Conservation (phyloP, 2,329 filamentous ascomycete species). For the Cladosporium sp. region DNA sequence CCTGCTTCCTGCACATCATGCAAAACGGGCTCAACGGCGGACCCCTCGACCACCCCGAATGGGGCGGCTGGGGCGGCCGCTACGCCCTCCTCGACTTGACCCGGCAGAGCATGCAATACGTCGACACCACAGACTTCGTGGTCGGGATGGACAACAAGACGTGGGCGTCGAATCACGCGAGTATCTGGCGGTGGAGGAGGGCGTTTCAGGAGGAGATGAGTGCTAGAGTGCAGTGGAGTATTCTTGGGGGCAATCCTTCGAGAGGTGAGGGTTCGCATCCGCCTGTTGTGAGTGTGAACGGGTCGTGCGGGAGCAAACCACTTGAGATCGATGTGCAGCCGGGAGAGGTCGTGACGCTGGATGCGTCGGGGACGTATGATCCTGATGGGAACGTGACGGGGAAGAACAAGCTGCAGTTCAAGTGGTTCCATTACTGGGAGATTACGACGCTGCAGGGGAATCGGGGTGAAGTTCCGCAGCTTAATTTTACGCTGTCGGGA, state of each 20-base stretch:
- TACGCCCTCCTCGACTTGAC: constrained; percentile 44
- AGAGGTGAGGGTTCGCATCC: constrained; percentile 47
- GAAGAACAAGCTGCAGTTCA: constrained; percentile 43
- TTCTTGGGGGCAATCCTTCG: constrained; percentile 31
- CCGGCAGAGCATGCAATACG: constrained; percentile 40
- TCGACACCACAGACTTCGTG: constrained; percentile 43
- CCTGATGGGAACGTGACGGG: constrained; percentile 44
- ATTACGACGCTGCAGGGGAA: constrained; percentile 49
- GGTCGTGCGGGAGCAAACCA: constrained; percentile 41
- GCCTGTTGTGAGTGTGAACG: constrained; percentile 51
- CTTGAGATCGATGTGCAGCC: constrained; percentile 47
- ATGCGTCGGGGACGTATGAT: constrained; percentile 52
- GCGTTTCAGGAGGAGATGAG: constrained; percentile 57
- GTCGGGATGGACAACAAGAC: constrained; percentile 38
- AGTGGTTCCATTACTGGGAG: constrained; percentile 55
- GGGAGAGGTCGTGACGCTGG: constrained; percentile 44
- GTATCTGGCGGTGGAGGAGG: constrained; percentile 57
- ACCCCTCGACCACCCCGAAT: constrained; percentile 49
- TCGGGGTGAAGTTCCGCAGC: constrained; percentile 44
- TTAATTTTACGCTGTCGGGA: constrained; percentile 39
- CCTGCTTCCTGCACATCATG: constrained; percentile 53
- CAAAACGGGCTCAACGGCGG: constrained; percentile 51
- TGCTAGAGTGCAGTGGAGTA: constrained; percentile 52
- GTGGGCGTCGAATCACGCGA: constrained; percentile 50
- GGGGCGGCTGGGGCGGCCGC: constrained; percentile 54